Conservation (phyloP, 306 rosid species). For the Rubus idaeus region DNA sequence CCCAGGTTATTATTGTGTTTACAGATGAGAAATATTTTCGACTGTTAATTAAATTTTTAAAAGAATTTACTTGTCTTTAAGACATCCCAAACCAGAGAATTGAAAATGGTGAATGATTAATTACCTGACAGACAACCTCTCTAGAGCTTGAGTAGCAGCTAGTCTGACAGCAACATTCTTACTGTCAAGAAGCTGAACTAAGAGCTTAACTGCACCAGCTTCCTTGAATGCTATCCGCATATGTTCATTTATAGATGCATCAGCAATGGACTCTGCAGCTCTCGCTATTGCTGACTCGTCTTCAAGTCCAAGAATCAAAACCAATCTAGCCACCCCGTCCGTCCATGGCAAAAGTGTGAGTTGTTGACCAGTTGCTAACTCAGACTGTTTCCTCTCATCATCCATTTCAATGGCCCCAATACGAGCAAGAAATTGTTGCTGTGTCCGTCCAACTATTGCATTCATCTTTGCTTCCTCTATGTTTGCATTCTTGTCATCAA, state of each 20-base stretch:
- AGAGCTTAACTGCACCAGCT: slow-evolving; percentile 78
- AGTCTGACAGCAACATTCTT: slow-evolving; percentile 48
- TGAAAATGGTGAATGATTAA: background rate
- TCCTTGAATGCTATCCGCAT: slow-evolving; percentile 82
- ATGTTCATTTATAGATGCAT: slow-evolving; percentile 73
- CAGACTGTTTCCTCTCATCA: slow-evolving; percentile 41
- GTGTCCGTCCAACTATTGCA: slow-evolving; percentile 66
- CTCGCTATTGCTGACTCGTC: slow-evolving; percentile 57
- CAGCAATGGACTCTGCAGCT: slow-evolving; percentile 72
- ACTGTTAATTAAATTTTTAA: background rate
- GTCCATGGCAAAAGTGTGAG: slow-evolving; percentile 72
- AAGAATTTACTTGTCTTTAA: background rate
- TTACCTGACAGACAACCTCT: slow-evolving; percentile 80
- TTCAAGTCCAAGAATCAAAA: slow-evolving; percentile 67
- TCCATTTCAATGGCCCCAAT: slow-evolving; percentile 72
- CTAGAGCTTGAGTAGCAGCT: slow-evolving; percentile 62
- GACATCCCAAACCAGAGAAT: slow-evolving; percentile 3
- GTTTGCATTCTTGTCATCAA: slow-evolving; percentile 46
- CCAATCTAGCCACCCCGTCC: slow-evolving; percentile 90
- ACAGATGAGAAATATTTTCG: background rate
- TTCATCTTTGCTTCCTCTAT: slow-evolving; percentile 73
- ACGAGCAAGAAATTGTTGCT: slow-evolving; percentile 81
- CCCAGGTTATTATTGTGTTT: background rate
- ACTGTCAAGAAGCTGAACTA: slow-evolving; percentile 53
- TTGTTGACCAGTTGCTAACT: slow-evolving; percentile 35